phyloP scores from a whole-genome alignment of 257 asterid species.

The Echites panduratus region DNA sequence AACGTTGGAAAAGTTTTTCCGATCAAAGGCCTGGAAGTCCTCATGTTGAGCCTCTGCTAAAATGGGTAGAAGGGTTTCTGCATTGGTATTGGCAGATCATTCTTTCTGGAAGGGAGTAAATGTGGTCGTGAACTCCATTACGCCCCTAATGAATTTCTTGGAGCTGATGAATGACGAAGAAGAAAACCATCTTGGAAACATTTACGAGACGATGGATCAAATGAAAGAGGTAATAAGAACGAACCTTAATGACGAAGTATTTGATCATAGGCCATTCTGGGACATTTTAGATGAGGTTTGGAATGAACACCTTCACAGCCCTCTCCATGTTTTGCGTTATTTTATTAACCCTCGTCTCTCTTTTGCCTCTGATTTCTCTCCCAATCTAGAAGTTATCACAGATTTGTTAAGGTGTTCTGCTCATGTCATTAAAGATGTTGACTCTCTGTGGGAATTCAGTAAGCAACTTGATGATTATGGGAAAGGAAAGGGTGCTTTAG shows the following conservation, averaged over 20 bases:
- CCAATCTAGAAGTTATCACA: constrained; percentile 40
- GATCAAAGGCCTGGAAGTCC: constrained; percentile 19
- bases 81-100: constrained; percentile 27
- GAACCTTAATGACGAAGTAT: constrained; percentile 24
- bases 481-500: constrained; percentile 4
- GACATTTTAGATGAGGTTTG: constrained; percentile 48
- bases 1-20: constrained; percentile 23
- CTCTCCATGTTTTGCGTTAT: constrained; percentile 53
- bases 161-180: constrained; percentile 24
- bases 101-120: constrained; percentile 42
- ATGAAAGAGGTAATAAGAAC: constrained; percentile 47
- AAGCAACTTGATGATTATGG: constrained; percentile 10
- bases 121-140: constrained; percentile 31
- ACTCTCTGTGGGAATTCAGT: not conserved
- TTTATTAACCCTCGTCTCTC: constrained; percentile 47
- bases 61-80: constrained; percentile 31
- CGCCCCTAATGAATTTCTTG: constrained; percentile 43
- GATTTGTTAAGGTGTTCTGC: constrained; percentile 36
- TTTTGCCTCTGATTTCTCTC: constrained; percentile 24
- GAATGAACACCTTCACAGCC: constrained; percentile 44
- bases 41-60: constrained; percentile 11
- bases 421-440: constrained; percentile 18
- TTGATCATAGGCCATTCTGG: constrained; percentile 41
- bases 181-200: constrained; percentile 26
- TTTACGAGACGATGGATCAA: constrained; percentile 57